Conservation (phyloP, 768 basidiomycete species). For the Rhizopogon vesiculosus region DNA sequence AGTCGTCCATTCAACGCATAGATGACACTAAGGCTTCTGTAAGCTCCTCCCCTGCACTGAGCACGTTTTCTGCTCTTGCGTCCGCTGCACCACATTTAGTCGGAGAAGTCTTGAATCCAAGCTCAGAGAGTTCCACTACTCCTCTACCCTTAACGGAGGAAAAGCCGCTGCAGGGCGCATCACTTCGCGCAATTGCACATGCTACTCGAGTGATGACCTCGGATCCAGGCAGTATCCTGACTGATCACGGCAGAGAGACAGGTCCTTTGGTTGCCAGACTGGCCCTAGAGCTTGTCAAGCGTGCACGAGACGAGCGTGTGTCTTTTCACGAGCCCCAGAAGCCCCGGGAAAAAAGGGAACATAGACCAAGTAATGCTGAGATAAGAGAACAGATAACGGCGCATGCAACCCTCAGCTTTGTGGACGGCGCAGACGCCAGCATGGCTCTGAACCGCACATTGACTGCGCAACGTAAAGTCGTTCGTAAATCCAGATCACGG, state of each 20-base stretch:
- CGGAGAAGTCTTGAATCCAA: slow-evolving; percentile 16
- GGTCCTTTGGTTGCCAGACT: slow-evolving; percentile 54
- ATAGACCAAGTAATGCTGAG: slow-evolving; percentile 23
- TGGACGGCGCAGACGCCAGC: slow-evolving; percentile 38
- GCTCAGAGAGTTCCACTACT: slow-evolving; percentile 23
- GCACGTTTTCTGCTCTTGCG: slow-evolving; percentile 10
- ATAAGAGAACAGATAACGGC: slow-evolving; percentile 28
- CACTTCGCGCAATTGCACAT: slow-evolving; percentile 72
- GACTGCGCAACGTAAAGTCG: slow-evolving; percentile 27
- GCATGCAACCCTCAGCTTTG: slow-evolving; percentile 39
- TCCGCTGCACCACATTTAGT: slow-evolving; percentile 24
- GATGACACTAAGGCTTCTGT: slow-evolving; percentile 12
- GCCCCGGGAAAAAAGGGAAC: slow-evolving; percentile 44
- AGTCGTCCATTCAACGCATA: not conserved
- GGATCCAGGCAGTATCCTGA: slow-evolving; percentile 69
- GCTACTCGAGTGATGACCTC: slow-evolving; percentile 87
- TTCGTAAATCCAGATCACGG: slow-evolving; percentile 31
- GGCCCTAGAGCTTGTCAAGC: slow-evolving; percentile 63
- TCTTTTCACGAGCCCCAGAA: slow-evolving; percentile 32
- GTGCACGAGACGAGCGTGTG: slow-evolving; percentile 61
- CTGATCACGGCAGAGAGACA: slow-evolving; percentile 64
- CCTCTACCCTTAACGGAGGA: slow-evolving; percentile 22
- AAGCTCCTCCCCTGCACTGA: slow-evolving; percentile 16
- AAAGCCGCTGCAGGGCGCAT: slow-evolving; percentile 50
- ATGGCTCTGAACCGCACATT: slow-evolving; percentile 44